phyloP scores from a whole-genome alignment of 2,329 filamentous ascomycete genomes.

The Penicillium hesseltinei region DNA sequence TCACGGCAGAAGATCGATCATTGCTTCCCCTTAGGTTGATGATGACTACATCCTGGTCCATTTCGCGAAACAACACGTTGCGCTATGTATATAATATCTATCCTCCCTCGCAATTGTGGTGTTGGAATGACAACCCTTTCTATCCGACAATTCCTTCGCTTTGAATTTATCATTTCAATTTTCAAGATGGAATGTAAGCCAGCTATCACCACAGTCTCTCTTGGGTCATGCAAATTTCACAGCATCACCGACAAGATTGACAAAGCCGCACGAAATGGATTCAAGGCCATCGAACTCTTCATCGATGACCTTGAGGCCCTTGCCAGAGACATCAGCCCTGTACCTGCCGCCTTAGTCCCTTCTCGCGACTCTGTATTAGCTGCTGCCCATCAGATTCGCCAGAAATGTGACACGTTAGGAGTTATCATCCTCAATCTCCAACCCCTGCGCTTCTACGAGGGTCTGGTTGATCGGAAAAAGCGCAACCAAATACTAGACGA shows the following conservation, averaged over 20 bases:
- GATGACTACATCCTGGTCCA: neutral
- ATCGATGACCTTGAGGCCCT: neutral
- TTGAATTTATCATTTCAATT: neutral
- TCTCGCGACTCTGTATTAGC: neutral
- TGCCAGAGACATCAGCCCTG: neutral
- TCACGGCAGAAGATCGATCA: neutral
- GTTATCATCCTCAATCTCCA: neutral
- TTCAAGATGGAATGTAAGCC: neutral
- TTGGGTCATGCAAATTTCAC: neutral
- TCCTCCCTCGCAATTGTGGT: neutral
- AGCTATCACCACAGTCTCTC: neutral
- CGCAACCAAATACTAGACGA: neutral
- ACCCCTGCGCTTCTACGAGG: neutral
- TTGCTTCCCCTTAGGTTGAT: neutral
- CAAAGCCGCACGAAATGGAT: neutral
- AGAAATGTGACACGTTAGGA: neutral
- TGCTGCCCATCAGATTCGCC: neutral
- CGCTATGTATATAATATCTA: neutral
- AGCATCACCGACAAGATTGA: neutral
- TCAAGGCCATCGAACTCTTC: neutral
- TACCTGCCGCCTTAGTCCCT: neutral
- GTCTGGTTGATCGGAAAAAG: neutral
- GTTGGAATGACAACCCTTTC: neutral
- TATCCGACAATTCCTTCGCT: neutral
- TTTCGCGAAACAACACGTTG: neutral